These are phyloP conservation scores for Apiotrichum domesticum DNA, from an alignment of 1,284 basidiomycete genomes.

Conservation along the genomic window DNA sequence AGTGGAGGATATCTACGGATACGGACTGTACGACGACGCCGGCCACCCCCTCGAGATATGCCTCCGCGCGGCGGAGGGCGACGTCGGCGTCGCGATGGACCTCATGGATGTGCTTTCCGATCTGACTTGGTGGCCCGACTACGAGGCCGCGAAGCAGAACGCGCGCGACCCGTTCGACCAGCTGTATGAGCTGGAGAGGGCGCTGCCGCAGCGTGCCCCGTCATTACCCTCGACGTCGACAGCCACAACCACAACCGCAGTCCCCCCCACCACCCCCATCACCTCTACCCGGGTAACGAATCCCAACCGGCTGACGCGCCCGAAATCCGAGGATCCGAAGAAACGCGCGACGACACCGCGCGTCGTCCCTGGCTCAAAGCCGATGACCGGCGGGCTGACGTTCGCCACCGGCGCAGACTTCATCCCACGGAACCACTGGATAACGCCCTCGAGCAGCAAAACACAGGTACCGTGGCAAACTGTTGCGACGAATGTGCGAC, in stretches of 20 bases:
- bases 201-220: neutral
- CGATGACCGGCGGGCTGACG: neutral
- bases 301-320: slow-evolving; percentile 8
- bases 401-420: neutral
- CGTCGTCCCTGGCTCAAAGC: slow-evolving; percentile 1
- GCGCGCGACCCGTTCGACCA: slow-evolving; percentile 8
- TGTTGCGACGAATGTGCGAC: neutral
- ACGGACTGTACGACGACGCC: slow-evolving; percentile 3
- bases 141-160: slow-evolving; percentile 17
- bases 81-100: slow-evolving; percentile 38
- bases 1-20: slow-evolving; percentile 35
- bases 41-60: slow-evolving; percentile 18
- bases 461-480: no score
- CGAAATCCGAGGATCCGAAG: neutral
- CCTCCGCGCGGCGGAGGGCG: slow-evolving; percentile 27
- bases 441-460: no score
- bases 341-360: neutral
- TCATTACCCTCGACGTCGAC: neutral
- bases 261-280: neutral
- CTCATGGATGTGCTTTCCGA: slow-evolving; percentile 38
- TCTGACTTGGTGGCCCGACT: slow-evolving; percentile 34
- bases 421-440: no score
- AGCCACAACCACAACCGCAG: neutral
- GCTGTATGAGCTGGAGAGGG: neutral
- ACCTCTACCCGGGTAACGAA: slow-evolving; percentile 4